Evolutionary conservation across 2,329 filamentous ascomycete species (phyloP).

Genomic region (Pseudogymnoascus sp.): DNA sequence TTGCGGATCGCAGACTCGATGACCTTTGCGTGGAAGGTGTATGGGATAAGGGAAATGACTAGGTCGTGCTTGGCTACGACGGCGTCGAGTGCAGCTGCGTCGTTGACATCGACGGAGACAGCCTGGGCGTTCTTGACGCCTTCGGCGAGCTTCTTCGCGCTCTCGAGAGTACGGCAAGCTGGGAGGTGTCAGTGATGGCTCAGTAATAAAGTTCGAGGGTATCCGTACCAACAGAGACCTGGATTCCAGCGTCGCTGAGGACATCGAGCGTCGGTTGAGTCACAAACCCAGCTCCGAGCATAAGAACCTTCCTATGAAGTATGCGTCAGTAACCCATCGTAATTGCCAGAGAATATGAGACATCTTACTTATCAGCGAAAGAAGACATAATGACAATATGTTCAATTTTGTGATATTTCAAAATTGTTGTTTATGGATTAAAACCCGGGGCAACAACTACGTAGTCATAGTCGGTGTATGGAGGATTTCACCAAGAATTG

Average conservation of each 20-base stretch:
- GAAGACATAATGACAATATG: not conserved
- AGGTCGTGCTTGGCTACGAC: slow-evolving; percentile 75
- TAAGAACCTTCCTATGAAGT: slow-evolving; percentile 33
- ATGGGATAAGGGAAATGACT: slow-evolving; percentile 79
- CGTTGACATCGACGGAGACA: slow-evolving; percentile 77
- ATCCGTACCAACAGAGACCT: slow-evolving; percentile 47
- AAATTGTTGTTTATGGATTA: not conserved
- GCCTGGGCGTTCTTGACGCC: slow-evolving; percentile 67
- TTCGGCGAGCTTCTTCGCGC: slow-evolving; percentile 65
- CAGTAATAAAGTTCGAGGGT: not conserved
- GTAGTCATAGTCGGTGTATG: slow-evolving; percentile 3
- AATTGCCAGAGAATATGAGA: not conserved
- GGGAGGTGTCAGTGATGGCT: slow-evolving; percentile 13
- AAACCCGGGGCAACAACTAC: slow-evolving; percentile 2
- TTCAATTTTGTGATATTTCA: slow-evolving; percentile 1
- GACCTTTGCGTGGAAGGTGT: slow-evolving; percentile 79
- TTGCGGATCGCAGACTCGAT: slow-evolving; percentile 89
- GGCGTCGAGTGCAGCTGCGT: slow-evolving; percentile 69
- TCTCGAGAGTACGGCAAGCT: slow-evolving; percentile 78
- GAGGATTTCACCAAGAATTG: slow-evolving; percentile 6
- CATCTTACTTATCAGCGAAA: not conserved
- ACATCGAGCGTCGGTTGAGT: slow-evolving; percentile 53
- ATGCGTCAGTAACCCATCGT: not conserved
- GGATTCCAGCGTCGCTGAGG: slow-evolving; percentile 48
- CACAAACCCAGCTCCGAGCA: slow-evolving; percentile 47